phyloP scores from a whole-genome alignment of 2,329 filamentous ascomycete species.

The Colletotrichum neosansevieriae region DNA sequence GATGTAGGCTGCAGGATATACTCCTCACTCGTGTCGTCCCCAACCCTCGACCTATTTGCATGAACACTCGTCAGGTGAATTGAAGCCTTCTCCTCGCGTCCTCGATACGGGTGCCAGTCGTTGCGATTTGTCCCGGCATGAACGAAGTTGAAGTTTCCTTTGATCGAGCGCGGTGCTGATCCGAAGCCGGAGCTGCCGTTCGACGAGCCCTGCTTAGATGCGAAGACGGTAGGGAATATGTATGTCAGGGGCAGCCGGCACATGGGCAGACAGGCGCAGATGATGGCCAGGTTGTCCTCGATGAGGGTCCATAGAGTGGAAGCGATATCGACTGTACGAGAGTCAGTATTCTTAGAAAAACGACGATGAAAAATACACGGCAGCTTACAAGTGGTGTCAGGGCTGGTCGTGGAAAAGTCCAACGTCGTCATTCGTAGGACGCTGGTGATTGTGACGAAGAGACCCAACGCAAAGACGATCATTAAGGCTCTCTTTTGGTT shows the following conservation, averaged over 20 bases:
- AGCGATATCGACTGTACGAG: conserved; percentile 33
- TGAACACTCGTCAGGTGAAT: conserved; percentile 46
- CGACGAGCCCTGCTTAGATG: conserved; percentile 32
- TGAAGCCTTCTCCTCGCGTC: conserved; percentile 47
- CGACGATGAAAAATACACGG: not conserved
- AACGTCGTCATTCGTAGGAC: conserved; percentile 56
- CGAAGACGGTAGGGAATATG: conserved; percentile 52
- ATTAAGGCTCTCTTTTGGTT: conserved; percentile 56
- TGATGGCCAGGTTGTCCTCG: conserved; percentile 43
- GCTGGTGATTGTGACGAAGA: conserved; percentile 56
- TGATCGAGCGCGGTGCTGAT: conserved; percentile 21
- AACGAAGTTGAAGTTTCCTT: conserved; percentile 25
- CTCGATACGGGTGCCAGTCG: conserved; percentile 50
- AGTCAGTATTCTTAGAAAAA: conserved; percentile 42
- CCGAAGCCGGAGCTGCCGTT: conserved; percentile 32
- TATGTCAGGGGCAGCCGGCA: conserved; percentile 54
- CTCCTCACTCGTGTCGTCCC: conserved; percentile 50
- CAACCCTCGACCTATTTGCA: conserved; percentile 16
- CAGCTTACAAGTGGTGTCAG: conserved; percentile 51
- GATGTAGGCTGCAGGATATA: conserved; percentile 47
- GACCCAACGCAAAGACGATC: conserved; percentile 56
- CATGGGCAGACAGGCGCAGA: conserved; percentile 45
- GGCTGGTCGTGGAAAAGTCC: conserved; percentile 52
- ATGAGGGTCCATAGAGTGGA: conserved; percentile 45
- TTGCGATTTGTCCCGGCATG: conserved; percentile 44